phyloP scores from a whole-genome alignment of 345 rosid species.

The Euphorbia tirucalli region DNA sequence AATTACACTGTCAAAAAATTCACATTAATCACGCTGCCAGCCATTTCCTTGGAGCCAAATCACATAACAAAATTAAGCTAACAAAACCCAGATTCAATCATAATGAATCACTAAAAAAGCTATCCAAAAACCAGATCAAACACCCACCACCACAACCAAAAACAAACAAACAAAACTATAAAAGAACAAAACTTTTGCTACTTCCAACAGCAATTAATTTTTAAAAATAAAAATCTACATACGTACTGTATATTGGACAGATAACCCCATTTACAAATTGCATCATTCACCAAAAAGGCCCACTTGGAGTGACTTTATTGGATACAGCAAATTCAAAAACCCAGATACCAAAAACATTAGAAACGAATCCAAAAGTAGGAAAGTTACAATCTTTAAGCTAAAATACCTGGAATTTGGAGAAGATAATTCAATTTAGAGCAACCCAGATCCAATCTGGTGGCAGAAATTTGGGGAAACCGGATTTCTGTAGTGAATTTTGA shows the following conservation, averaged over 20 bases:
- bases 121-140: constrained; percentile 41
- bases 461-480: constrained; percentile 14
- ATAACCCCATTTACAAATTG: constrained; percentile 8
- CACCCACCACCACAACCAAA: not conserved
- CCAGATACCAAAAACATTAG: constrained; percentile 18
- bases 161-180: constrained; percentile 5
- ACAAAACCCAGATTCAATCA: constrained; percentile 22
- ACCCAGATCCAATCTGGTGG: constrained; percentile 60
- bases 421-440: constrained; percentile 21
- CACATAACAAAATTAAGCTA: constrained; percentile 12
- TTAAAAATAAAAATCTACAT: not conserved
- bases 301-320: not conserved
- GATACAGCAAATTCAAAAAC: constrained; percentile 22
- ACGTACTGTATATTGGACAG: not conserved
- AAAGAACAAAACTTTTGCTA: constrained; percentile 3
- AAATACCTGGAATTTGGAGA: constrained; percentile 35
- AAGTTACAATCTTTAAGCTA: not conserved
- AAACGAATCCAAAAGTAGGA: constrained; percentile 2
- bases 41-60: constrained; percentile 17
- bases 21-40: constrained; percentile 12
- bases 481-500: not conserved
- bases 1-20: constrained; percentile 5
- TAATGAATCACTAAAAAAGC: not conserved
- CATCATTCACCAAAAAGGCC: constrained; percentile 10
- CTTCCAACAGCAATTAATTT: too few relatives aligned